Base-by-base conservation (phyloP, 257 asterid genomes). In the Marsdenia floribunda region DNA sequence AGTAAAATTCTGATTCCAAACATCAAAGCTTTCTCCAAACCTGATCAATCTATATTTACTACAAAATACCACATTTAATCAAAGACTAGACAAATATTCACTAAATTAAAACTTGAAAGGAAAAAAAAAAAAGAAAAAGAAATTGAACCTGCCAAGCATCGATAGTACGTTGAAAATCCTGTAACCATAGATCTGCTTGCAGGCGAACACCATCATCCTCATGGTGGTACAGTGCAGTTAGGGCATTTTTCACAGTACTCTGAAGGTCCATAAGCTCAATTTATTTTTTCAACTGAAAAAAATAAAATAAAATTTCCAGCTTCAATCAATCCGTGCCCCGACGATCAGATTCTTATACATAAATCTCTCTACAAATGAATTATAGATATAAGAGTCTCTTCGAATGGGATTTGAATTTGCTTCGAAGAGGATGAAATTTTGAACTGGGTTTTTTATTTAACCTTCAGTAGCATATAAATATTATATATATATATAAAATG, bases 101-200 rank as follows among this genome's bases (percentile, higher is more conserved):
- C 15, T 72, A 54, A 40, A 9, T 5, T 16, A 44, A 53, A 55
- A 68, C 6, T 4, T 29, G 12, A n/a, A 61, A 9, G 13, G 33
- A 44, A 38, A 47, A 0, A 49, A 4, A 74, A 16, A 40, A 58
- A 7, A 19, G 7, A 66, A 65, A 11, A 55, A 50, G 58, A n/a
- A n/a, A 58, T 72, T 74, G 40, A 71, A 93, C 99, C 98, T 95
- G 99, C 99, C 99, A 95, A 81, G 99, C 99, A 78, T 95, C 99
- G 75, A 92, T 82, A 38, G 98, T 95, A 9, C 96, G 96, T 85
- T 90, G 98, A 76, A 95, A 95, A 49, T 89, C 91, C 79, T 95
- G 99, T 57, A 95, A 92, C 98, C 98, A 95, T 72, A 93, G 97
- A 89, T 95, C 99, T 68, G 98, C 99, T 66, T 86, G 93, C 97